Evolutionary conservation across 257 asterid genomes (phyloP).

Genomic region (Rehmannia glutinosa): DNA sequence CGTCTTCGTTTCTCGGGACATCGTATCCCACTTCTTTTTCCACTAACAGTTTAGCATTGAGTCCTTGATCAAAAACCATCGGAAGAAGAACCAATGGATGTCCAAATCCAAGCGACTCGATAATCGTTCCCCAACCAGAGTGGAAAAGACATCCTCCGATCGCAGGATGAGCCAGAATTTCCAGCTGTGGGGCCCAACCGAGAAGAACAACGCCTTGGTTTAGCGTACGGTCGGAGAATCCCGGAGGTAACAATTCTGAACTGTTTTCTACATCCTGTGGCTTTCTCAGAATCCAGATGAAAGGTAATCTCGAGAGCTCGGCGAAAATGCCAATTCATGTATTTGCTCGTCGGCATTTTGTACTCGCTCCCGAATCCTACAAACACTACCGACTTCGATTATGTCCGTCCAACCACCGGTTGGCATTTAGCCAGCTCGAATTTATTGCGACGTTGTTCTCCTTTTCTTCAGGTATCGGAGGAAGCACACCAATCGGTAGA

Average conservation of each 20-base stretch:
- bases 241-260: conserved; percentile 28
- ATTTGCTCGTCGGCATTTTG: conserved; percentile 40
- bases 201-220: conserved; percentile 29
- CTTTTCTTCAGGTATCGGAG: conserved; percentile 11
- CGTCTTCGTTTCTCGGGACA: no score
- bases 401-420: conserved; percentile 37
- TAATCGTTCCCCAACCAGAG: no score
- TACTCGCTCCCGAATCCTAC: conserved; percentile 54
- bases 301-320: conserved; percentile 38
- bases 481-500: conserved; percentile 37
- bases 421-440: conserved; percentile 11
- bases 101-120: no score
- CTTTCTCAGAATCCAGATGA: conserved; percentile 42
- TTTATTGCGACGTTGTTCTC: background rate
- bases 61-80: no score
- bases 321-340: conserved; percentile 38
- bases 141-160: no score
- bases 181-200: no score
- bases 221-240: conserved; percentile 23
- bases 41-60: no score
- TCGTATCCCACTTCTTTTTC: no score
- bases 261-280: conserved; percentile 22
- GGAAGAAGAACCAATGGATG: no score
- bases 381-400: conserved; percentile 33
- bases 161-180: no score